Evolutionary conservation across 2,329 filamentous ascomycete genomes (phyloP).

Genomic region (Alternaria arborescens): DNA sequence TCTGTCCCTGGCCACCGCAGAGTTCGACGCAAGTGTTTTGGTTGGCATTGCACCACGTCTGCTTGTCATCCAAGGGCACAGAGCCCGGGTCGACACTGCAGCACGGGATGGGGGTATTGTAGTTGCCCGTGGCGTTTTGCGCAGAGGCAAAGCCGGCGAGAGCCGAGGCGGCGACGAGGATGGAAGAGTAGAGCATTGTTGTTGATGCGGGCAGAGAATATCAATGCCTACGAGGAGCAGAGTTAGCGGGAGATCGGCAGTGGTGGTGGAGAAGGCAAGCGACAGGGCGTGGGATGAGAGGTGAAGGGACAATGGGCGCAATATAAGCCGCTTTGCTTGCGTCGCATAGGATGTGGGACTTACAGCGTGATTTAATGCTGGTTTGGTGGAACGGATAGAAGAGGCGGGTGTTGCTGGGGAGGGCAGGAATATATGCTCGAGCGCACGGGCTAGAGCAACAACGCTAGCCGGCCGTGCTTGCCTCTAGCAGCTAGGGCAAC

Average conservation of each 20-base stretch:
- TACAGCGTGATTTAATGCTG: slow-evolving; percentile 29
- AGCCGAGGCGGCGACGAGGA: slow-evolving; percentile 58
- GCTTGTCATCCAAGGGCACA: slow-evolving; percentile 49
- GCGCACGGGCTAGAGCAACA: slow-evolving; percentile 26
- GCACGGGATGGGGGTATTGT: slow-evolving; percentile 45
- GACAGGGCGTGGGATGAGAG: slow-evolving; percentile 4
- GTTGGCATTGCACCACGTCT: slow-evolving; percentile 67
- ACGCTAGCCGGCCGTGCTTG: slow-evolving; percentile 23
- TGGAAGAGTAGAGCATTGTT: slow-evolving; percentile 59
- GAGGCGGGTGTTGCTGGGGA: slow-evolving; percentile 26
- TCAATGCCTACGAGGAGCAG: slow-evolving; percentile 46
- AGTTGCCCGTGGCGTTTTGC: slow-evolving; percentile 50
- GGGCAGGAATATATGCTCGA: slow-evolving; percentile 26
- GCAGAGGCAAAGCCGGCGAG: slow-evolving; percentile 57
- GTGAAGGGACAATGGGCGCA: slow-evolving; percentile 17
- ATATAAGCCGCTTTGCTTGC: slow-evolving; percentile 5
- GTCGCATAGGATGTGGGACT: slow-evolving; percentile 9
- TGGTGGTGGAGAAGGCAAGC: slow-evolving; percentile 14
- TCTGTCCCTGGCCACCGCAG: slow-evolving; percentile 59
- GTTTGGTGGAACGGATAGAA: slow-evolving; percentile 16
- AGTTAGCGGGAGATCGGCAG: slow-evolving; percentile 39
- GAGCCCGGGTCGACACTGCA: slow-evolving; percentile 54
- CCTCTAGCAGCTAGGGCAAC: slow-evolving; percentile 25
- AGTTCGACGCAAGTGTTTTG: slow-evolving; percentile 67
- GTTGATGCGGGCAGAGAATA: slow-evolving; percentile 38